A percentile compares a stretch with the other conserved stretches of the same genome.
Conservation (phyloP, 306 rosid species). For the Trifolium fragiferum region DNA sequence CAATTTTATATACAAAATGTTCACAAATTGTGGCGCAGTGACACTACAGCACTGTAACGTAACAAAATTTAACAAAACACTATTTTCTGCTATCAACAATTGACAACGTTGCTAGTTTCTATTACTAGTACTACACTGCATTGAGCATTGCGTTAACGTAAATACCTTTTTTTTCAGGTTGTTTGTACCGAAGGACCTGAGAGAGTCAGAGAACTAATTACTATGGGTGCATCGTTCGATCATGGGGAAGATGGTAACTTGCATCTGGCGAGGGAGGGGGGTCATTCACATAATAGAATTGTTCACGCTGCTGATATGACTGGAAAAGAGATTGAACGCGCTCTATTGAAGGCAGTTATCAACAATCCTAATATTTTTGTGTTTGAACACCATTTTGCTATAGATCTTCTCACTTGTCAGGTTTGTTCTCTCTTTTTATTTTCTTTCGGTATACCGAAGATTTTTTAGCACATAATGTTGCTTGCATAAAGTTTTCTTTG, state of each 20-base stretch:
- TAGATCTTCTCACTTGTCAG: constrained; percentile 91
- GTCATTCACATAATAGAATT: constrained; percentile 88
- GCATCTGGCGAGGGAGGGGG: constrained; percentile 92
- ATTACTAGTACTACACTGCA: background rate
- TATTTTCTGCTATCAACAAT: background rate
- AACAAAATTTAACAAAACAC: too few relatives aligned
- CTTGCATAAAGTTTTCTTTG: background rate
- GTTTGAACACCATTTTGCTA: constrained; percentile 89
- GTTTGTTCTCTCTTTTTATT: constrained; percentile 28
- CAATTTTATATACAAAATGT: too few relatives aligned
- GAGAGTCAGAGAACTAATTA: constrained; percentile 85
- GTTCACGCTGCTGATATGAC: constrained; percentile 99
- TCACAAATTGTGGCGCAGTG: background rate
- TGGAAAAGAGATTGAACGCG: constrained; percentile 91
- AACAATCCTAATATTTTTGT: constrained; percentile 79
- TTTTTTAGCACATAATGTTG: background rate
- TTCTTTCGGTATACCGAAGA: background rate
- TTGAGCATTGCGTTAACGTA: constrained; percentile 23
- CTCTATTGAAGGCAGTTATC: constrained; percentile 67
- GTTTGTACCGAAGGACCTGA: constrained; percentile 99
- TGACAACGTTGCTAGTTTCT: constrained; percentile 19
- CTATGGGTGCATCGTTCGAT: constrained; percentile 95
- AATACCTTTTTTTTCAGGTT: constrained; percentile 64
- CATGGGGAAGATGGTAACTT: constrained; percentile 91
- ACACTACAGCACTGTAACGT: background rate